These are phyloP conservation scores for Saturnispora sanitii DNA, from an alignment of 805 yeast genomes.

Conservation along the genomic window DNA sequence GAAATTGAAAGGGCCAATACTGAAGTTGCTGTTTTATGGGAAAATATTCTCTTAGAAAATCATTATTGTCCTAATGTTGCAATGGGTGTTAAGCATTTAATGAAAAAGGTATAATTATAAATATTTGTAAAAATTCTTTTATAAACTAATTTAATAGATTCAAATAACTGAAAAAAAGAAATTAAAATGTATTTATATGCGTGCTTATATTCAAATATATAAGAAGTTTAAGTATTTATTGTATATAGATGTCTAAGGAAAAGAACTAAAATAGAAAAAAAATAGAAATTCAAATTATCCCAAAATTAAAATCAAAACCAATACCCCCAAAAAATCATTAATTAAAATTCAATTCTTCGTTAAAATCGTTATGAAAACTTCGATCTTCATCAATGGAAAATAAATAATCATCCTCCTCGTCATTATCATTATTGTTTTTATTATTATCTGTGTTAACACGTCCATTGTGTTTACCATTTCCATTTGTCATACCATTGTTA, in stretches of 20 bases:
- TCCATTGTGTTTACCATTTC: neutral
- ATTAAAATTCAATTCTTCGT: conserved; percentile 2
- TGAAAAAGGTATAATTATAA: conserved; percentile 26
- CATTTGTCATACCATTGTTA: neutral
- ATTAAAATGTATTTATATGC: too few species aligned
- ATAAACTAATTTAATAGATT: too few species aligned
- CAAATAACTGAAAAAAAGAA: too few species aligned
- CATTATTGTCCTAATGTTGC: conserved; percentile 82
- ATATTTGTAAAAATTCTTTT: too few species aligned
- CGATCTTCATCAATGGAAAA: conserved; percentile 13
- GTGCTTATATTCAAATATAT: too few species aligned
- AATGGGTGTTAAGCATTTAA: conserved; percentile 44
- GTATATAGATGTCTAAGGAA: too few species aligned
- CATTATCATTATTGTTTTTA: conserved; percentile 1
- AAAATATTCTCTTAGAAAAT: conserved; percentile 61
- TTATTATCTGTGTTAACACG: neutral
- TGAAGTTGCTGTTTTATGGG: conserved; percentile 89
- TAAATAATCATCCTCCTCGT: conserved; percentile 12
- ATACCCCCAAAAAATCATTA: neutral
- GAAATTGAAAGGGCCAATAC: conserved; percentile 72
- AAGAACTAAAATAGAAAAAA: too few species aligned
- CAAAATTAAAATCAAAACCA: neutral
- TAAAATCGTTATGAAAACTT: conserved; percentile 5
- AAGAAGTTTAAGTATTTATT: too few species aligned
- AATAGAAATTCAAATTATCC: neutral